Evolutionary conservation across 2,329 filamentous ascomycete species (phyloP).

Genomic region (Colletotrichum somersetense): DNA sequence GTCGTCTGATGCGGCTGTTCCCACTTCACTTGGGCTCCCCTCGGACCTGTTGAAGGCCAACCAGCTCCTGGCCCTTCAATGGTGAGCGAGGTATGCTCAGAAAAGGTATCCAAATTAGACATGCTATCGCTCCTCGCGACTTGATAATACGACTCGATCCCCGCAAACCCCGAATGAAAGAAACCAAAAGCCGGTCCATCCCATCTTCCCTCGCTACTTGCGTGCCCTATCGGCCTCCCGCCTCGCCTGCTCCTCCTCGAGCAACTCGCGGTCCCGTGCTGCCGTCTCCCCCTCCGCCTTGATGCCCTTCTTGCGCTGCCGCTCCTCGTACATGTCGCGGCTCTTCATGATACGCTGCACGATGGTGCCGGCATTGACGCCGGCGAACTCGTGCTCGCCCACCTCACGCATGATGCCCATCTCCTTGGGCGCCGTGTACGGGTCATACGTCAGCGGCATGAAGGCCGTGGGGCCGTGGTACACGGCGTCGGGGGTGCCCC

Average conservation of each 20-base stretch:
- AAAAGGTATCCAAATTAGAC: constrained; percentile 28
- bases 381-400: constrained; percentile 80
- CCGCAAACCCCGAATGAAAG: neutral
- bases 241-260: constrained; percentile 69
- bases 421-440: constrained; percentile 82
- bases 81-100: neutral
- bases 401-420: constrained; percentile 90
- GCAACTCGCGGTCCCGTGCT: constrained; percentile 70
- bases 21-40: neutral
- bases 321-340: constrained; percentile 87
- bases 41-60: constrained; percentile 41
- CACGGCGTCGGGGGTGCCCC: constrained; percentile 80
- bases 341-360: constrained; percentile 91
- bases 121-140: constrained; percentile 8
- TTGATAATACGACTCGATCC: neutral
- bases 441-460: constrained; percentile 83
- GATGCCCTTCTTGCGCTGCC: constrained; percentile 89
- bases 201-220: neutral
- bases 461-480: constrained; percentile 98
- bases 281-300: constrained; percentile 84
- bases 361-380: constrained; percentile 93
- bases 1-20: neutral
- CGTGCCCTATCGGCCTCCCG: constrained; percentile 58
- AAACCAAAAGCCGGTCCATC: neutral
- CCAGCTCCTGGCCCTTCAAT: neutral